Evolutionary conservation across 2,329 filamentous ascomycete species (phyloP).

Genomic region (Alternaria atra): DNA sequence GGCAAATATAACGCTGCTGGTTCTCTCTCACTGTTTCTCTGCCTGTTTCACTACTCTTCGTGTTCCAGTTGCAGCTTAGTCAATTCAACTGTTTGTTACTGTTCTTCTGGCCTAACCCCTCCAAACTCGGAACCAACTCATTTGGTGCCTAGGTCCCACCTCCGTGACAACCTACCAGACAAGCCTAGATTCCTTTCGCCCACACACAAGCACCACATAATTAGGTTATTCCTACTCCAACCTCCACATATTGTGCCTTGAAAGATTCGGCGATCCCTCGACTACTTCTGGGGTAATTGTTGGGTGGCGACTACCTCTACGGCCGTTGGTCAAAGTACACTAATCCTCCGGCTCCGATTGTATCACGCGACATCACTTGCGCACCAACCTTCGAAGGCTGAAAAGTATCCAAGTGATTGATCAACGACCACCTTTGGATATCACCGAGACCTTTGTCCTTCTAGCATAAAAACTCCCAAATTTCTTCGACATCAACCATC

Average conservation of each 20-base stretch:
- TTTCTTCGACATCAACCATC: neutral
- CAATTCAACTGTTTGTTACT: neutral
- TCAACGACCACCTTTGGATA: neutral
- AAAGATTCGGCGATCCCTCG: neutral
- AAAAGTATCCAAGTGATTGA: neutral
- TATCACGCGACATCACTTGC: slow-evolving; percentile 14
- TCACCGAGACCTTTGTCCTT: neutral
- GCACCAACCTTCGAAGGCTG: neutral
- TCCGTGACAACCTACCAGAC: slow-evolving; percentile 20
- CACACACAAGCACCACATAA: slow-evolving; percentile 16
- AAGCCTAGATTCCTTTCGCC: slow-evolving; percentile 26
- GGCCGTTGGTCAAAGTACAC: neutral
- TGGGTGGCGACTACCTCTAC: slow-evolving; percentile 14
- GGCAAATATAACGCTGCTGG: slow-evolving; percentile 5
- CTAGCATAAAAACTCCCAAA: neutral
- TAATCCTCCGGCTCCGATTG: slow-evolving; percentile 6
- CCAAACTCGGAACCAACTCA: slow-evolving; percentile 11
- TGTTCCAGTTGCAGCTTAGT: slow-evolving; percentile 5
- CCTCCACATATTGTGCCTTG: neutral
- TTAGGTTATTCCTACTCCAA: neutral
- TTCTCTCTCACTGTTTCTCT: slow-evolving; percentile 9
- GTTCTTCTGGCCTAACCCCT: neutral
- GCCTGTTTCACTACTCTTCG: slow-evolving; percentile 1
- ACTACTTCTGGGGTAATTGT: slow-evolving; percentile 2
- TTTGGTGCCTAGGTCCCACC: slow-evolving; percentile 15